These are phyloP conservation scores for Phaseolus coccineus DNA, from an alignment of 331 rosid species.

Conservation along the genomic window DNA sequence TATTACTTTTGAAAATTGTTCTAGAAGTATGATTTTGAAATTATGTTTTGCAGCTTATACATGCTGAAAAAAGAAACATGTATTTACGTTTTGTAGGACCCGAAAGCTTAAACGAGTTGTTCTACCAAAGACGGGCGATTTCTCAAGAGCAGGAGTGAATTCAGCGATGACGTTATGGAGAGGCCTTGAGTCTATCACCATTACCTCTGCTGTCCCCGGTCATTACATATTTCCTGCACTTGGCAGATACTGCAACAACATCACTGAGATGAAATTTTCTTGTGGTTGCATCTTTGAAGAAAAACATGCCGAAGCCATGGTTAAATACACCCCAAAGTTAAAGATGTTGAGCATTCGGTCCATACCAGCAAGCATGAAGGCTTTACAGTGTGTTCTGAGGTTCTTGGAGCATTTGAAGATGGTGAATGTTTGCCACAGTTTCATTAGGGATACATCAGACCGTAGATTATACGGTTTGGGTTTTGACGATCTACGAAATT, in stretches of 20 bases:
- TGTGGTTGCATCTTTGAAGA: neutral
- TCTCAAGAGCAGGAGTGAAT: neutral
- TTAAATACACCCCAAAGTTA: slow-evolving; percentile 30
- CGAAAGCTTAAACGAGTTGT: slow-evolving; percentile 38
- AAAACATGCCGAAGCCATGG: neutral
- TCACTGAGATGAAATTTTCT: slow-evolving; percentile 19
- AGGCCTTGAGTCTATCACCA: slow-evolving; percentile 31
- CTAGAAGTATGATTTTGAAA: no score
- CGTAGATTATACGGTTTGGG: neutral
- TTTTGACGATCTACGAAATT: neutral
- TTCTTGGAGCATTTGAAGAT: neutral
- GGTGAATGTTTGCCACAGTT: slow-evolving; percentile 27
- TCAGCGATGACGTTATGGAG: slow-evolving; percentile 20
- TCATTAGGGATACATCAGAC: neutral
- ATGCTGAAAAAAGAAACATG: no score
- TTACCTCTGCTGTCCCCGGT: neutral
- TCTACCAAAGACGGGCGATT: neutral
- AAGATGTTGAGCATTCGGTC: neutral
- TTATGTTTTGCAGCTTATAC: no score
- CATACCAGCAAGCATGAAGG: neutral
- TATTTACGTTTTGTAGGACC: neutral
- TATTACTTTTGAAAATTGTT: no score
- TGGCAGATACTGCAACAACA: neutral
- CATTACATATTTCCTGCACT: neutral
- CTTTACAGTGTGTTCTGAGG: neutral